A percentile compares a stretch with the other conserved stretches of the same genome.
Conservation (phyloP, 139 green algal genomes). For the Chlamydomonas sp. region DNA sequence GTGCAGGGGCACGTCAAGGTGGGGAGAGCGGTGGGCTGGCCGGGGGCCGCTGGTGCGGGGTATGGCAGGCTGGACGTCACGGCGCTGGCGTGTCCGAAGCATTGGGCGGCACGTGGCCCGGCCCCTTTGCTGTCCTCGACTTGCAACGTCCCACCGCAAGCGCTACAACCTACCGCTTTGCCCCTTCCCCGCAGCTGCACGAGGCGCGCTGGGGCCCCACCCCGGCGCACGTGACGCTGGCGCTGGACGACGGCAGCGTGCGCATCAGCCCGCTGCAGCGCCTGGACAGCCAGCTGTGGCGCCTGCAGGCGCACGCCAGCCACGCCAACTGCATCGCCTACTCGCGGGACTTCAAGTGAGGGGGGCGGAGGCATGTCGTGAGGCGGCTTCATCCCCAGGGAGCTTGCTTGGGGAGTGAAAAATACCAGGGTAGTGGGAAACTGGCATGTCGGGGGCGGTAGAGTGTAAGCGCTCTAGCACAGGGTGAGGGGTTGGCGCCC, state of each 20-base stretch:
- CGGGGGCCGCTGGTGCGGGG: not conserved
- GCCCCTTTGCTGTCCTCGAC: not conserved
- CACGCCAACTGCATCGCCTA: constrained; percentile 37
- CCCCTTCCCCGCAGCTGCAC: constrained; percentile 20
- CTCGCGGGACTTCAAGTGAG: constrained; percentile 40
- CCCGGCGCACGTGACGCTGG: constrained; percentile 24
- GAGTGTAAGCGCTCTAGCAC: too few species aligned
- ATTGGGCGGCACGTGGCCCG: not conserved
- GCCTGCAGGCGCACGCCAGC: constrained; percentile 29
- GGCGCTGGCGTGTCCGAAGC: not conserved
- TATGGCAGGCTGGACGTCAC: not conserved
- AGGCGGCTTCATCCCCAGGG: not conserved
- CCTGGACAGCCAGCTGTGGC: constrained; percentile 39
- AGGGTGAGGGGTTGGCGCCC: too few species aligned
- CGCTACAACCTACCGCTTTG: not conserved
- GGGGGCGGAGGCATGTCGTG: not conserved
- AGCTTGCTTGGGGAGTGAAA: not conserved
- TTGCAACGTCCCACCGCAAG: not conserved
- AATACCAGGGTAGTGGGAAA: not conserved
- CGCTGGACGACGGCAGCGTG: constrained; percentile 44
- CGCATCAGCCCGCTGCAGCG: constrained; percentile 28
- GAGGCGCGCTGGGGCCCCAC: constrained; percentile 46
- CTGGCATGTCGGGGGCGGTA: too few species aligned
- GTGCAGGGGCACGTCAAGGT: constrained; percentile 32
- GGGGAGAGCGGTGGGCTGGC: not conserved